A percentile compares a stretch with the other conserved stretches of the same genome.
Evolutionary conservation across 2,329 filamentous ascomycete species (phyloP).

Genomic region (Alternaria atra): DNA sequence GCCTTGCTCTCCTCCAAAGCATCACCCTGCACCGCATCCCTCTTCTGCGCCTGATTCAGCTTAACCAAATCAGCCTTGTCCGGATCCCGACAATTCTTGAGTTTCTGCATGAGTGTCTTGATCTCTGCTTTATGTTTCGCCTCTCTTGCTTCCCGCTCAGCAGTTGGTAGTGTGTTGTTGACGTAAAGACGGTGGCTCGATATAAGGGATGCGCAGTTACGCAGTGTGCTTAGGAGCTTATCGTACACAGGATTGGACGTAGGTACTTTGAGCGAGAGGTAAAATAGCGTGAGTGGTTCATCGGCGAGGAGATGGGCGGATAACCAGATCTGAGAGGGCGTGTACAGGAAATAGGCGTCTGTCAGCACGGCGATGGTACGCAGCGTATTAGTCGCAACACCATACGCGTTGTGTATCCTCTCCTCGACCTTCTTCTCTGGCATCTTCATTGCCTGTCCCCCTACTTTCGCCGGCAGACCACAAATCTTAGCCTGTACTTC

Average conservation of each 20-base stretch:
- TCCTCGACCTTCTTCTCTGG: conserved; percentile 43
- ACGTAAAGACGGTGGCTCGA: conserved; percentile 37
- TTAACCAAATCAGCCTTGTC: conserved; percentile 77
- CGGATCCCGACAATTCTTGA: conserved; percentile 77
- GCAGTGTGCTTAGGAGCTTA: conserved; percentile 52
- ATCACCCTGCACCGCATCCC: conserved; percentile 49
- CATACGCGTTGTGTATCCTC: conserved; percentile 71
- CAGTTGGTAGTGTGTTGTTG: conserved; percentile 20
- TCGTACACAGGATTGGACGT: conserved; percentile 29
- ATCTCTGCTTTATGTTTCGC: conserved; percentile 63
- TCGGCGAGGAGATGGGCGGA: conserved; percentile 82
- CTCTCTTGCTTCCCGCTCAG: conserved; percentile 44
- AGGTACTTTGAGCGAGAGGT: conserved; percentile 56
- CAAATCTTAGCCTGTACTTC: conserved; percentile 43
- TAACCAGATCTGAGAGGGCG: conserved; percentile 92
- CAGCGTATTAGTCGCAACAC: conserved; percentile 65
- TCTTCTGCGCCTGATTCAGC: conserved; percentile 69
- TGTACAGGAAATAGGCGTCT: conserved; percentile 97
- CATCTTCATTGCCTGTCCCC: conserved; percentile 22
- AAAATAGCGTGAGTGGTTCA: conserved; percentile 63
- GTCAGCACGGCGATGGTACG: conserved; percentile 81
- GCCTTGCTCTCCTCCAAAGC: conserved; percentile 53
- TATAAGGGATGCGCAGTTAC: conserved; percentile 53
- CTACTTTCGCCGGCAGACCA: conserved; percentile 32
- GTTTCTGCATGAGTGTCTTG: conserved; percentile 66